A percentile compares a stretch with the other conserved stretches of the same genome.
phyloP scores from a whole-genome alignment of 2,329 filamentous ascomycete species.

The Pestalotiopsis sp. region DNA sequence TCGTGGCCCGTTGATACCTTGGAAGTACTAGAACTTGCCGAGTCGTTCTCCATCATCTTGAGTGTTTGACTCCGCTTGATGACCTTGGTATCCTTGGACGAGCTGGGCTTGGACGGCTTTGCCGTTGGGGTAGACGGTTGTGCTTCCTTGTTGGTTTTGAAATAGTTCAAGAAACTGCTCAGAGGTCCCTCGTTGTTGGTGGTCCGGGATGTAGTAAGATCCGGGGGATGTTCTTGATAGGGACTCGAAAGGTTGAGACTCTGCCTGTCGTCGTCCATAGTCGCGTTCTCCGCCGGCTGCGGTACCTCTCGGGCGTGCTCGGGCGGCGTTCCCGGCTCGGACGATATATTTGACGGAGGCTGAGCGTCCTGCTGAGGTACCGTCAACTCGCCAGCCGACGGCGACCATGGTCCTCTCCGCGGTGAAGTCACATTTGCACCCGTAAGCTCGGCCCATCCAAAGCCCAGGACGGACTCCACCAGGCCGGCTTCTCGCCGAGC shows the following conservation, averaged over 20 bases:
- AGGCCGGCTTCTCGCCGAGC: constrained; percentile 88
- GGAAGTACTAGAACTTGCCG: constrained; percentile 37
- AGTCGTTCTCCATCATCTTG: constrained; percentile 41
- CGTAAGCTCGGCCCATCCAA: constrained; percentile 93
- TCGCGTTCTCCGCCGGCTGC: constrained; percentile 68
- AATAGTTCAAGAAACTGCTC: constrained; percentile 71
- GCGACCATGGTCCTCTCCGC: constrained; percentile 46
- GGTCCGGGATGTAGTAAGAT: constrained; percentile 30
- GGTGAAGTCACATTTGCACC: constrained; percentile 60
- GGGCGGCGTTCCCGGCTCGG: constrained; percentile 30
- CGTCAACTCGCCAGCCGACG: constrained; percentile 33
- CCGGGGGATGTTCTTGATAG: constrained; percentile 28
- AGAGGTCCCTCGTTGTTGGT: constrained; percentile 53
- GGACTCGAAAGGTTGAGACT: constrained; percentile 52
- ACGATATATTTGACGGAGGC: constrained; percentile 30
- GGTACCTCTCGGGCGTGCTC: constrained; percentile 63
- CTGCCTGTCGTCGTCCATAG: constrained; percentile 66
- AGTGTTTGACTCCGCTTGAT: constrained; percentile 80
- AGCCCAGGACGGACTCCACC: constrained; percentile 89
- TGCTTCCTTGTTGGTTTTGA: constrained; percentile 60
- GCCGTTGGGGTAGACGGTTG: constrained; percentile 33
- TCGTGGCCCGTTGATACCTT: constrained; percentile 55
- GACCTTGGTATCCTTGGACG: constrained; percentile 67
- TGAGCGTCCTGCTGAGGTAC: constrained; percentile 26
- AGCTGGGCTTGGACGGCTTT: constrained; percentile 8